A percentile compares a stretch with the other conserved stretches of the same genome.
Evolutionary conservation across 352 stramenopile species (phyloP).

Genomic region (Phytopythium sindhum): DNA sequence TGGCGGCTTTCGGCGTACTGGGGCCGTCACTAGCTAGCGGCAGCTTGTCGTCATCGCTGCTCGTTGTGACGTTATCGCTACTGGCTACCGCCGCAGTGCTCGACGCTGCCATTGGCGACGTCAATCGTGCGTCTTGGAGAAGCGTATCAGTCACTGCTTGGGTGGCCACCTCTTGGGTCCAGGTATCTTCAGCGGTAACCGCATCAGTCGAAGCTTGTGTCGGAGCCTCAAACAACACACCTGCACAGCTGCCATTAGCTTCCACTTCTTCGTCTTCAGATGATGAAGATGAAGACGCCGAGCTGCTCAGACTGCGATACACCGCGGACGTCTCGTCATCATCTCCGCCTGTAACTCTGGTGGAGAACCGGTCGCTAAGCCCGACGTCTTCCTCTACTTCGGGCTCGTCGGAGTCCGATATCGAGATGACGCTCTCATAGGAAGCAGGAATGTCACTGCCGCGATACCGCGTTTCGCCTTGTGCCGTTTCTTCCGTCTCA

Average conservation of each 20-base stretch:
- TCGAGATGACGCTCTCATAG: not conserved
- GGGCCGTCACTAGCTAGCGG: not conserved
- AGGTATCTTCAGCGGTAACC: not conserved
- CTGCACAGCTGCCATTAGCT: too few relatives aligned
- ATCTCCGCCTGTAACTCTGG: not conserved
- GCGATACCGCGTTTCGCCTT: not conserved
- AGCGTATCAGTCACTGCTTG: not conserved
- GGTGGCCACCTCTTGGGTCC: not conserved
- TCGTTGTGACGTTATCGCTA: not conserved
- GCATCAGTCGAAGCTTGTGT: not conserved
- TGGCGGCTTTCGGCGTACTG: not conserved
- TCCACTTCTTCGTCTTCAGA: not conserved
- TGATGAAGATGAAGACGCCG: not conserved
- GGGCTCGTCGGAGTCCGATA: not conserved
- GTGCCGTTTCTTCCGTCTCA: not conserved
- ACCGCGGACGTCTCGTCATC: not conserved
- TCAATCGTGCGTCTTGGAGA: not conserved
- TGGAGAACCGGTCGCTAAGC: not conserved
- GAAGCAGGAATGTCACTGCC: not conserved
- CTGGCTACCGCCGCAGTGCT: not conserved
- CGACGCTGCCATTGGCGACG: not conserved
- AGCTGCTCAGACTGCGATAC: not conserved
- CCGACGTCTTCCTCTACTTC: not conserved
- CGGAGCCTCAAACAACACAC: not conserved
- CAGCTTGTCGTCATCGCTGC: not conserved